phyloP scores from a whole-genome alignment of 1,139 yeast genomes.

The Geotrichum phurueaensis region DNA sequence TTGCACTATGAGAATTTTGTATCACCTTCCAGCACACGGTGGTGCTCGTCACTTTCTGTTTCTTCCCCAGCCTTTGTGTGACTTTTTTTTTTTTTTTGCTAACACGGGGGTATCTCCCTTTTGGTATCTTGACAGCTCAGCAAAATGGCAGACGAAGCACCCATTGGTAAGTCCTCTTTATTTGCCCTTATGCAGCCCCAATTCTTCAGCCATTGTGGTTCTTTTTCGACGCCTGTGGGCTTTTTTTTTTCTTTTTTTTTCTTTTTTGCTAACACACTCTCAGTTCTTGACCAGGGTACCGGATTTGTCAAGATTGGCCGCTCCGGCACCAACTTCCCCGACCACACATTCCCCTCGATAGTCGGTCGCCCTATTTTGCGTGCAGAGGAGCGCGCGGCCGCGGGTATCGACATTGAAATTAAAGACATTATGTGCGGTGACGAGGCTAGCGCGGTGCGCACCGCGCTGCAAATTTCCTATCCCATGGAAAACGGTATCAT shows the following conservation, averaged over 20 bases:
- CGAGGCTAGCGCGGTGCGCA: conserved; percentile 87
- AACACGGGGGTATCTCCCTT: not conserved
- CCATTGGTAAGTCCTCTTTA: conserved; percentile 15
- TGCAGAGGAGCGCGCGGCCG: conserved; percentile 76
- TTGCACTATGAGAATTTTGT: no score
- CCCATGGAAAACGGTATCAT: conserved; percentile 99
- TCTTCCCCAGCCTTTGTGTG: no score
- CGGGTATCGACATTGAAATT: conserved; percentile 40
- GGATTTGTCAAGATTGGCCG: conserved; percentile 87
- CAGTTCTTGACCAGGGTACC: conserved; percentile 96
- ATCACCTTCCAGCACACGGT: no score
- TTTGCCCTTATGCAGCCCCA: not conserved
- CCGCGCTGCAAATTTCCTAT: conserved; percentile 82
- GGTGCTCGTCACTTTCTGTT: no score
- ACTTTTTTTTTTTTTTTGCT: no score
- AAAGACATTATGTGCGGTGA: conserved; percentile 97
- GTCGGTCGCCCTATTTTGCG: conserved; percentile 96
- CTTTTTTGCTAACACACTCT: not conserved
- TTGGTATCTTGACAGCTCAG: not conserved
- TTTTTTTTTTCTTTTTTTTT: no score
- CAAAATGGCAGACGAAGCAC: conserved; percentile 18
- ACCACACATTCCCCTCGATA: conserved; percentile 94
- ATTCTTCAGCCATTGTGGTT: not conserved
- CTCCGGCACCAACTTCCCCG: conserved; percentile 96
- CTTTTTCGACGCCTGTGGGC: not conserved